Conservation (phyloP, 495 filamentous ascomycete species). For the Barbatosphaeria neglecta region DNA sequence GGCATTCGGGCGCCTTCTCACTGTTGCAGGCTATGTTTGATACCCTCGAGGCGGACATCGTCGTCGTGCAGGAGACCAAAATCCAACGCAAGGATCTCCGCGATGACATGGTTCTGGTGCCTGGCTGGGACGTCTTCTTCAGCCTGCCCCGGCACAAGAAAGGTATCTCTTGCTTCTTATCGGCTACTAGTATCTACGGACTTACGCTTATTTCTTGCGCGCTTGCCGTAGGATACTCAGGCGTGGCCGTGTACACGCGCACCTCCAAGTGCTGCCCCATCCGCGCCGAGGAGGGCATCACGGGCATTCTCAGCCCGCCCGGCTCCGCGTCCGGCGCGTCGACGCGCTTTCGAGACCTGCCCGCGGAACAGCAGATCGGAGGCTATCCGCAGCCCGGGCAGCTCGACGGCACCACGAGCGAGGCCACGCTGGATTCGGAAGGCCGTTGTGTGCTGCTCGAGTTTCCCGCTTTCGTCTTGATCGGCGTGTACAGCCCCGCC, state of each 20-base stretch:
- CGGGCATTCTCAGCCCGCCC: conserved; percentile 68
- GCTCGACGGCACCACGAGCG: conserved; percentile 52
- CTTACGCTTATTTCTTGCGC: conserved; percentile 5
- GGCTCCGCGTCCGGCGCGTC: too few species aligned
- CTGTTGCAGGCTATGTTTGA: conserved; percentile 95
- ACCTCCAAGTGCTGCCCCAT: conserved; percentile 80
- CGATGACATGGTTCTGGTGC: conserved; percentile 93
- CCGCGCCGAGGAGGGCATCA: conserved; percentile 85
- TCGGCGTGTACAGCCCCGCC: conserved; percentile 84
- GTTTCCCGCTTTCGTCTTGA: conserved; percentile 87
- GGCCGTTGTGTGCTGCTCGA: conserved; percentile 88
- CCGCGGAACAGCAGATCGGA: conserved; percentile 73
- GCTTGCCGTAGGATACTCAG: conserved; percentile 69
- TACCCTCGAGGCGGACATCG: conserved; percentile 82
- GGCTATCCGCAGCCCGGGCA: conserved; percentile 70
- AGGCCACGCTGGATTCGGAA: conserved; percentile 70
- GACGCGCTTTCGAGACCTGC: conserved; percentile 63
- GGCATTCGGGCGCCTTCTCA: background rate
- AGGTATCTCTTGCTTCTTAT: conserved; percentile 34
- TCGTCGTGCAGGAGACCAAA: conserved; percentile 92
- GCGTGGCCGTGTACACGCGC: conserved; percentile 91
- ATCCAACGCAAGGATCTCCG: conserved; percentile 88
- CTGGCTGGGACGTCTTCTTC: conserved; percentile 95
- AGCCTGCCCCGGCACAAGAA: conserved; percentile 89
- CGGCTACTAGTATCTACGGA: conserved; percentile 3